Evolutionary conservation across 495 filamentous ascomycete species (phyloP).

Genomic region (Pyronema omphalodes): DNA sequence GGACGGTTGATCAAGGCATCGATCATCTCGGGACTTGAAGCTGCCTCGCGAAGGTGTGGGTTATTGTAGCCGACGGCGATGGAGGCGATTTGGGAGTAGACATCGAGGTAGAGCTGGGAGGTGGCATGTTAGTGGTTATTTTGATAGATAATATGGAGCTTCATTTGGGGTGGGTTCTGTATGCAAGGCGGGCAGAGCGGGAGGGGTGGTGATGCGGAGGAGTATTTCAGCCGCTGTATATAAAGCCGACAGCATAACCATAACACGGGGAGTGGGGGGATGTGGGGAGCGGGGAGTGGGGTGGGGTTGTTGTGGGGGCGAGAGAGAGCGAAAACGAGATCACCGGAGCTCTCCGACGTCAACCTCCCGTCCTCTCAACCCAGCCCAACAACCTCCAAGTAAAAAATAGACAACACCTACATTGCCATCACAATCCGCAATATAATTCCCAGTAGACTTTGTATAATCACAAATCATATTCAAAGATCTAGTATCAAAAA

Average conservation of each 20-base stretch:
- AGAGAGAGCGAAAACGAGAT: no score
- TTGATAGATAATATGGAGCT: not conserved
- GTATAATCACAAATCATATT: slow-evolving; percentile 82
- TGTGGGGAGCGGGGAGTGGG: no score
- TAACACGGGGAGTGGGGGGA: no score
- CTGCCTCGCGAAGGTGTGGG: slow-evolving; percentile 51
- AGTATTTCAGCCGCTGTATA: no score
- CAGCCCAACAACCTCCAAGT: not conserved
- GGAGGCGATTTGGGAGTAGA: slow-evolving; percentile 88
- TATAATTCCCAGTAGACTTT: slow-evolving; percentile 55
- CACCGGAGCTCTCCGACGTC: no score
- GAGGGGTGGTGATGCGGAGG: no score
- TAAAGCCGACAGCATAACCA: no score
- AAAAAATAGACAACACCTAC: slow-evolving; percentile 23
- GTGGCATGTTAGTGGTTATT: not conserved
- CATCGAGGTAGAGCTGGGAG: slow-evolving; percentile 19
- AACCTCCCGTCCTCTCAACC: no score
- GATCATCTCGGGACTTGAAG: slow-evolving; percentile 60
- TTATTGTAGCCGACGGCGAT: slow-evolving; percentile 98
- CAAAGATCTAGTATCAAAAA: slow-evolving; percentile 84
- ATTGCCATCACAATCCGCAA: slow-evolving; percentile 80
- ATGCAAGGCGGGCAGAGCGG: no score
- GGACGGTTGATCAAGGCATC: slow-evolving; percentile 80
- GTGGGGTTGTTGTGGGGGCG: no score
- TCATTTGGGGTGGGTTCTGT: no score